phyloP scores from a whole-genome alignment of 73 alveolate genomes.

The Paramecium sonneborni region DNA sequence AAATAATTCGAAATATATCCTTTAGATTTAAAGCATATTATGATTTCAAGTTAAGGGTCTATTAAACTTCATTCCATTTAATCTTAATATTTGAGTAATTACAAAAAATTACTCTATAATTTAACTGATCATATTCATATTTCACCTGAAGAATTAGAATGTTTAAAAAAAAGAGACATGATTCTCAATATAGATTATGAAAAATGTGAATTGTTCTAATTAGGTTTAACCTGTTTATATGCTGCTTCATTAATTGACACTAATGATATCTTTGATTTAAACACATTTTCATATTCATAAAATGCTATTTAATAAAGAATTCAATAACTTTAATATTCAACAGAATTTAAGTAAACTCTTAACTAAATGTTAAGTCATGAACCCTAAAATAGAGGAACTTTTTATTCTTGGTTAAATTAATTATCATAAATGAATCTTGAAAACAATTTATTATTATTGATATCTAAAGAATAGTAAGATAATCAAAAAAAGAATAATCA shows the following conservation, averaged over 20 bases:
- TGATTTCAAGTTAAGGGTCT: constrained; percentile 39
- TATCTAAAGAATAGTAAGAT: background rate
- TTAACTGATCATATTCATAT: background rate
- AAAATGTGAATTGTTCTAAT: constrained; percentile 19
- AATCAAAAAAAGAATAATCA: background rate
- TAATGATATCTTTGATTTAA: background rate
- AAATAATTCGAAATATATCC: background rate
- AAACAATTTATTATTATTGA: background rate
- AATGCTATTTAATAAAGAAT: background rate
- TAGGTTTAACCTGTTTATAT: background rate
- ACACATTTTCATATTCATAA: background rate
- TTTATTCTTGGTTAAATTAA: background rate
- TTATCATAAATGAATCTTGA: background rate
- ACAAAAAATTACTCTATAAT: background rate
- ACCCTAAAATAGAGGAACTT: background rate
- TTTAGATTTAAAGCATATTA: background rate
- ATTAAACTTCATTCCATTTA: constrained; percentile 1
- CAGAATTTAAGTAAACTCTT: background rate
- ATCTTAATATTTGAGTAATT: background rate
- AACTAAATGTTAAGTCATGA: background rate
- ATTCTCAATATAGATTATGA: constrained; percentile 26
- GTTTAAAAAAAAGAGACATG: background rate
- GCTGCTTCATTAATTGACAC: background rate
- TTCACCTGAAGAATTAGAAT: constrained; percentile 27
- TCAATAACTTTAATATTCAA: background rate